Conservation (phyloP, 2,329 filamentous ascomycete genomes). For the Magnaporthiopsis incrustans region DNA sequence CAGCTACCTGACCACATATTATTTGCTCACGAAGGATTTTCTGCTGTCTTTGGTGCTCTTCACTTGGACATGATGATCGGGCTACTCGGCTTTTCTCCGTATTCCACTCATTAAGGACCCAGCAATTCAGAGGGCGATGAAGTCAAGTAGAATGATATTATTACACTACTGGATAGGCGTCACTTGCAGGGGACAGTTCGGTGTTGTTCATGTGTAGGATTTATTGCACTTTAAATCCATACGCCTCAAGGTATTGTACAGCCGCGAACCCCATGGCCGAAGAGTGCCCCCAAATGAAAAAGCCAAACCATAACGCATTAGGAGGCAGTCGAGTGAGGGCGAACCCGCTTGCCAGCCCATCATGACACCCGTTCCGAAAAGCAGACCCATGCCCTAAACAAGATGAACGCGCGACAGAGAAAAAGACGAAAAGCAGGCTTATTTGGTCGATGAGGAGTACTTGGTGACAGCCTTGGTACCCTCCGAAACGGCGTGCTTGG, state of each 20-base stretch:
- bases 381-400: conserved; percentile 44
- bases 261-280: conserved; percentile 63
- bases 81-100: no score
- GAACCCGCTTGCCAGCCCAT: conserved; percentile 40
- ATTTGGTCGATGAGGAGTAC: conserved; percentile 99
- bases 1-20: no score
- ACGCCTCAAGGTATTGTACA: conserved; percentile 65
- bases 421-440: conserved; percentile 44
- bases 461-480: conserved; percentile 99
- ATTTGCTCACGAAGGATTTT: no score
- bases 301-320: conserved; percentile 70
- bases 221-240: conserved; percentile 50
- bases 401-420: conserved; percentile 43
- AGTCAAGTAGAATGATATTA: not conserved
- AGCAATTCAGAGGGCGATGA: no score
- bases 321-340: conserved; percentile 44
- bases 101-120: no score
- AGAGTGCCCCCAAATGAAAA: conserved; percentile 54
- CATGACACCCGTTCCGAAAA: conserved; percentile 49
- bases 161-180: not conserved
- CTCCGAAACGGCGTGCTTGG: conserved; percentile 99
- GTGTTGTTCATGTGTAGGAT: conserved; percentile 40
- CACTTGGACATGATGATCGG: no score
- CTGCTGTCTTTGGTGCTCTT: no score
- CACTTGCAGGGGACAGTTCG: not conserved